Conservation (phyloP, 768 basidiomycete species). For the Kwoniella mangroviensis region DNA sequence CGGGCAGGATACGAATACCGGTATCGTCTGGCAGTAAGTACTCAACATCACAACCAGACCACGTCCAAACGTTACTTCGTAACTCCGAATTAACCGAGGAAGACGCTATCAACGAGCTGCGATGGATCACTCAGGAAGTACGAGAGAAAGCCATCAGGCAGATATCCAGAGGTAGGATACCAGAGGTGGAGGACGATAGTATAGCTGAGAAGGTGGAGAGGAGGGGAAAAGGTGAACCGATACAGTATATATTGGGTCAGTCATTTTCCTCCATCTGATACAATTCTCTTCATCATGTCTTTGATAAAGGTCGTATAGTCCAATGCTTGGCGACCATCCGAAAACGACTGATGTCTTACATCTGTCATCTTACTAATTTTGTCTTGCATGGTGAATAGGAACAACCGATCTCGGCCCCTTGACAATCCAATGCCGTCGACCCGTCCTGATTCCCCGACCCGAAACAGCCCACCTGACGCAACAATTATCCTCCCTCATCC, state of each 20-base stretch:
- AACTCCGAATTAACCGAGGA: conserved; percentile 45
- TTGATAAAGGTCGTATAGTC: too few species aligned
- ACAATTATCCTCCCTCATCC: conserved; percentile 70
- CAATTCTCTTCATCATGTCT: background rate
- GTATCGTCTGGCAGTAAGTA: too few species aligned
- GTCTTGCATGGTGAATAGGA: conserved; percentile 22
- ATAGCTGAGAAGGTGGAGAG: conserved; percentile 64
- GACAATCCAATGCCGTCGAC: conserved; percentile 71
- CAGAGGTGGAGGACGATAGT: conserved; percentile 19
- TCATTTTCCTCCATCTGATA: conserved; percentile 23
- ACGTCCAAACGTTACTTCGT: conserved; percentile 19
- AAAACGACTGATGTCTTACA: too few species aligned
- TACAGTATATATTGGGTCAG: conserved; percentile 88
- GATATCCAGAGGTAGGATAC: conserved; percentile 13
- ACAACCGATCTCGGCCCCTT: conserved; percentile 74
- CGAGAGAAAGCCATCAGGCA: conserved; percentile 7
- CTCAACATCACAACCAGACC: background rate
- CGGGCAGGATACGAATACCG: too few species aligned
- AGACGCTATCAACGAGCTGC: conserved; percentile 59
- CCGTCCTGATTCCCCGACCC: conserved; percentile 89
- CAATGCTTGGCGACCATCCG: too few species aligned
- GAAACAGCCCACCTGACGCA: conserved; percentile 66
- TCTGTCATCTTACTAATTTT: too few species aligned
- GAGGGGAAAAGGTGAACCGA: conserved; percentile 72
- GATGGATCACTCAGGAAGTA: conserved; percentile 62